phyloP scores from a whole-genome alignment of 306 rosid genomes.

The Vicia faba region DNA sequence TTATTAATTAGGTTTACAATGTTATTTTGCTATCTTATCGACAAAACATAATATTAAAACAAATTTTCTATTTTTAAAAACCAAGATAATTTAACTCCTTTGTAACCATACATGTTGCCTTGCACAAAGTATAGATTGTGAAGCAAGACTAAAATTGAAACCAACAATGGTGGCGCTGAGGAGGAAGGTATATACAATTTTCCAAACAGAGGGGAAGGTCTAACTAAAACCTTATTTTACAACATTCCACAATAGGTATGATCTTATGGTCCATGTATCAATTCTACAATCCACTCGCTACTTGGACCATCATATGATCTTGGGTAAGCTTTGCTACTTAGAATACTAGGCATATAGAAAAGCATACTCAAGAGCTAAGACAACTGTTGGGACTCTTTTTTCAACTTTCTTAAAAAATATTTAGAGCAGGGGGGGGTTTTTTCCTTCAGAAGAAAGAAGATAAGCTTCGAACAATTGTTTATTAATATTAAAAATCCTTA shows the following conservation, averaged over 20 bases:
- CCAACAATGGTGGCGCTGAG: background rate
- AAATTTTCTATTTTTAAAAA: conserved; percentile 10
- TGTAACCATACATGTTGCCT: conserved; percentile 1
- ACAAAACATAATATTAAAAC: conserved; percentile 10
- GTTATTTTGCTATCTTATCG: background rate
- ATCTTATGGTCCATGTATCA: conserved; percentile 14
- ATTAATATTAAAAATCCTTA: conserved; percentile 20
- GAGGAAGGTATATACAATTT: conserved; percentile 7
- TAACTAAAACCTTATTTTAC: background rate
- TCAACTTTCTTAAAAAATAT: conserved; percentile 7
- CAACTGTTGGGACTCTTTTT: background rate
- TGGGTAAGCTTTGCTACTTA: background rate
- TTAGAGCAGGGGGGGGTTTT: conserved; percentile 6
- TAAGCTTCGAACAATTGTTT: conserved; percentile 16
- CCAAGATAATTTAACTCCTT: conserved; percentile 22
- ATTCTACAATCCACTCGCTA: background rate
- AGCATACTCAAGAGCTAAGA: conserved; percentile 13
- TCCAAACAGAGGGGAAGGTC: conserved; percentile 6
- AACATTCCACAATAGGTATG: background rate
- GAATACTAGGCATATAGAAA: background rate
- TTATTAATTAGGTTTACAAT: conserved; percentile 12
- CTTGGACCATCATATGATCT: conserved; percentile 3
- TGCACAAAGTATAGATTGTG: background rate
- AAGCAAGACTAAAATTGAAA: background rate
- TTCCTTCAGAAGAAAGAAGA: conserved; percentile 13